These are phyloP conservation scores for Suillus subluteus DNA, from an alignment of 768 basidiomycete species.

Conservation along the genomic window DNA sequence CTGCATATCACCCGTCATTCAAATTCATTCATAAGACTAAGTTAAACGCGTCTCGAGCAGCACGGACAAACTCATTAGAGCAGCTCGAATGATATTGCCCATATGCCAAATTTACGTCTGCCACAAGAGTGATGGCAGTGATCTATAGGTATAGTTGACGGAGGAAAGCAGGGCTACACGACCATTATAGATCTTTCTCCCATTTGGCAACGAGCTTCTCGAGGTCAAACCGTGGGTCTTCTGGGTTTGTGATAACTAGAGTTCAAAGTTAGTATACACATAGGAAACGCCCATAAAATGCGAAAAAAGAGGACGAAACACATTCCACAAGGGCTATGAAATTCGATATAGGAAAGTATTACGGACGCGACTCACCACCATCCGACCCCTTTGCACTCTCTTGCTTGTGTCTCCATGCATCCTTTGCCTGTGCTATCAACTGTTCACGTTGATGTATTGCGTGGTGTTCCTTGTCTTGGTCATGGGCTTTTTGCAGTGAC, in stretches of 20 bases:
- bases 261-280: constrained; percentile 14
- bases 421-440: constrained; percentile 83
- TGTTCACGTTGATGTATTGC: constrained; percentile 75
- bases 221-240: constrained; percentile 94
- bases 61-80: too few relatives aligned
- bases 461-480: constrained; percentile 74
- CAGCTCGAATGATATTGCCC: background rate
- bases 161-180: constrained; percentile 22
- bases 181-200: constrained; percentile 69
- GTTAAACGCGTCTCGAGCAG: background rate
- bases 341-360: background rate
- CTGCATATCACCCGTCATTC: too few relatives aligned
- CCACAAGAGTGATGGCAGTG: constrained; percentile 13
- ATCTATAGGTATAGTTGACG: constrained; percentile 32
- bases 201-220: constrained; percentile 84
- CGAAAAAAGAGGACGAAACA: background rate
- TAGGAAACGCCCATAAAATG: constrained; percentile 1
- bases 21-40: background rate
- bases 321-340: background rate
- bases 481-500: constrained; percentile 81
- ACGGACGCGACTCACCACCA: constrained; percentile 52
- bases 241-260: constrained; percentile 89
- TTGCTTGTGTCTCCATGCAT: constrained; percentile 86
- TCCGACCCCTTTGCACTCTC: constrained; percentile 48
- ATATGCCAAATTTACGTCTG: background rate